Conservation (phyloP, 129 eudicot genomes). For the Apium graveolens region DNA sequence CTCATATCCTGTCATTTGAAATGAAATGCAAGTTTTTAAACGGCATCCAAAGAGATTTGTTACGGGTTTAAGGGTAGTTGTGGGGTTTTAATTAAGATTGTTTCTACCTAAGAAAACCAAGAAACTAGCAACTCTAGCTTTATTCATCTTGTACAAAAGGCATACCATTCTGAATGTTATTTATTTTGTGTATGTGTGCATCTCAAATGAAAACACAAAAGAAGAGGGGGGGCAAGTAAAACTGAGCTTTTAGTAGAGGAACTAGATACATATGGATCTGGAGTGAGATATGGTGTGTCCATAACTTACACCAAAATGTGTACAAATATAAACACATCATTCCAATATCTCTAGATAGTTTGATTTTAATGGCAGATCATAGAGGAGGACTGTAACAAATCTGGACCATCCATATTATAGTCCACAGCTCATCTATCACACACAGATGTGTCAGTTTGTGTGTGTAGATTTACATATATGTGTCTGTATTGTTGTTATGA, state of each 20-base stretch:
- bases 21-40: no score
- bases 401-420: conserved; percentile 19
- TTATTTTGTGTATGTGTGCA: neutral
- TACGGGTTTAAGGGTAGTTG: conserved; percentile 6
- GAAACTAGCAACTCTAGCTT: neutral
- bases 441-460: neutral
- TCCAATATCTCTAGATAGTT: neutral
- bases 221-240: neutral
- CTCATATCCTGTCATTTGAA: no score
- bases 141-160: conserved; percentile 23
- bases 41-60: no score
- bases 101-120: neutral
- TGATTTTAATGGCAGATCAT: no score
- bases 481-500: neutral
- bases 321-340: neutral
- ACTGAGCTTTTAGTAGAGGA: neutral
- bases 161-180: neutral
- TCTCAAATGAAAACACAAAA: no score
- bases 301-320: conserved; percentile 10
- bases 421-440: neutral
- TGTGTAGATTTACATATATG: neutral
- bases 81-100: neutral
- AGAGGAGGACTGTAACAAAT: neutral
- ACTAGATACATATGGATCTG: neutral
- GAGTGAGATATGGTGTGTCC: neutral